Evolutionary conservation across 31 red algal genomes (phyloP), one percentile per base, ranked within the genome.

Genomic region (Endocladia muricata): DNA sequence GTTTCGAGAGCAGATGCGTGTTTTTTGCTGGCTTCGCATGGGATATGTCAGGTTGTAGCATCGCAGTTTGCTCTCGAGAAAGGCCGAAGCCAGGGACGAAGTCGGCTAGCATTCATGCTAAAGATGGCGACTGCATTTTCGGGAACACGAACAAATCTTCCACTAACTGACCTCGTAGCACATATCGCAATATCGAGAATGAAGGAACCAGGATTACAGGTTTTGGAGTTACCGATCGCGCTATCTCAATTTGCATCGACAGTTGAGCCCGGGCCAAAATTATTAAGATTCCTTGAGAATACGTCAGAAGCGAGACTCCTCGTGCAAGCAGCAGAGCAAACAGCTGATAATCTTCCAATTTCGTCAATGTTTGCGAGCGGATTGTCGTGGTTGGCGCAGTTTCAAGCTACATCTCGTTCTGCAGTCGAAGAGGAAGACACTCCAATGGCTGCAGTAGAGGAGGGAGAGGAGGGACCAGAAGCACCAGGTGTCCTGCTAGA

Each of bases 361-460:
- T 88, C 85, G 3, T 71, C 85, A 3, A 79, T 80, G 28, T 88
- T 74, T 80, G 85, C 85, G 11, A 74, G 60, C 31, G 85, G 85
- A 41, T 40, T 79, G 13, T 68, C 75, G 6, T 80, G 67, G 74
- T 40, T 88, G 2, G 48, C 42, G 41, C 74, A 78, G 30, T 80
- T 49, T 37, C 74, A 72, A 43, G 49, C 49, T 2, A 52, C 52
- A 36, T 29, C 30, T 3, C 25, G 41, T 7, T 39, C 41, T 40
- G 6, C 13, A 17, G 57, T 61, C 21, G 55, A 15, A 15, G 48
- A 30, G 35, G 5, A 64, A 37, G 3, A 36, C 34, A 70, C 23
- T 39, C 52, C 41, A 19, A 23, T 25, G 42, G 62, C 54, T 5
- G 56, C n/a, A 0, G 33, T n/a, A n/a, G 57, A 70, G 31, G 55